Evolutionary conservation across 208 protist genomes (phyloP), one percentile per base, ranked within the genome.

Genomic region (Tritrichomonas musculus): DNA sequence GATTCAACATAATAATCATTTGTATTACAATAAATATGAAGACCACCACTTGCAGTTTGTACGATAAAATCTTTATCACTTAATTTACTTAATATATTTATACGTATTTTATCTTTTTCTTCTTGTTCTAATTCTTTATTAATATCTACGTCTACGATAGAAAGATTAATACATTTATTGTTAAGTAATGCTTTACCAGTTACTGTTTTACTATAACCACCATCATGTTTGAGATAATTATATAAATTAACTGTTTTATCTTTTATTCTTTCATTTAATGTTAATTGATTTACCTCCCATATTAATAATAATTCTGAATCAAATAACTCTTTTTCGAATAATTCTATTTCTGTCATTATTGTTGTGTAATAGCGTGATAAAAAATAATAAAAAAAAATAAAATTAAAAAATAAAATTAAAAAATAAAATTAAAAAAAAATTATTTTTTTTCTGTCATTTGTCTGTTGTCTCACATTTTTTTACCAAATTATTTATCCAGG

Each of bases 11-110:
- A n/a, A n/a, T n/a, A 69, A 33, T 69, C 64, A 69, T 69, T 25
- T n/a, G 64, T 69, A 69, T 69, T 69, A 69, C 64, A 69, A 69
- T 69, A 69, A n/a, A 69, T 69, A n/a, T 69, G 64, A n/a, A 69
- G 30, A n/a, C 64, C 64, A 33, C 64, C 64, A n/a, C 22, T 8
- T n/a, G 20, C 64, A 33, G 64, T 69, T n/a, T 69, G 11, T 33
- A 69, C 64, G 30, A 69, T n/a, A 69, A 69, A n/a, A n/a, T 69
- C 64, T 5, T 69, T n/a, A 13, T n/a, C 20, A 13, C 17, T n/a
- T 69, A 69, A n/a, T n/a, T 69, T n/a, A n/a, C 64, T 69, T n/a
- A 69, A n/a, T 13, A 69, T 69, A n/a, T 69, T 69, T 33, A 5
- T 69, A n/a, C 64, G 8, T n/a, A 69, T n/a, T 13, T 69, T 69